Percentiles rank a stretch among this genome's conserved stretches.
These are phyloP conservation scores for Alnus glutinosa DNA, from an alignment of 306 rosid genomes.

Conservation along the genomic window DNA sequence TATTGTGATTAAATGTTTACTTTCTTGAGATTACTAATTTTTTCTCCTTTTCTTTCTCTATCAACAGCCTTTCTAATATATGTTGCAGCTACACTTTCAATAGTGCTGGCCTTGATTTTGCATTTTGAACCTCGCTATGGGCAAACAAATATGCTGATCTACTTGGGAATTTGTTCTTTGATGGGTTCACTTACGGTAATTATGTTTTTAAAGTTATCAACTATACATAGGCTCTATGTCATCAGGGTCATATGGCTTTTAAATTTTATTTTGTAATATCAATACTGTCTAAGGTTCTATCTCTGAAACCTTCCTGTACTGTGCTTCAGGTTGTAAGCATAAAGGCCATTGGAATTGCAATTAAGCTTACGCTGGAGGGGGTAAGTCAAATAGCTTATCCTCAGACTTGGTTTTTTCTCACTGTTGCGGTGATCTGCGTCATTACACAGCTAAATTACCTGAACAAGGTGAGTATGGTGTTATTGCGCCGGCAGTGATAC, in stretches of 20 bases:
- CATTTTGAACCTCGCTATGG: constrained; percentile 90
- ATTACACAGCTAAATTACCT: constrained; percentile 88
- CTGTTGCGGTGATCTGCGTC: constrained; percentile 78
- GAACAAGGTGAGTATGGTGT: constrained; percentile 75
- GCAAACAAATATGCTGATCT: constrained; percentile 72
- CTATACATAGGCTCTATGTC: neutral
- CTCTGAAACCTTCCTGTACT: constrained; percentile 1
- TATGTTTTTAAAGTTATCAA: constrained; percentile 4
- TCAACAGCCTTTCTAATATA: constrained; percentile 67
- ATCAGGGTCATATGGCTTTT: constrained; percentile 8
- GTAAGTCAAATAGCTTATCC: constrained; percentile 81
- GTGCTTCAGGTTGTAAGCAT: constrained; percentile 82
- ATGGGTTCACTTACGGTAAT: constrained; percentile 90
- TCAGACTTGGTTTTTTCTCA: constrained; percentile 88
- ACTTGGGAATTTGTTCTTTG: constrained; percentile 89
- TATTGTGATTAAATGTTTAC: neutral
- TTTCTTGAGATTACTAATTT: constrained; percentile 3
- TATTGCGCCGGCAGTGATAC: neutral
- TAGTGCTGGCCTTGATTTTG: constrained; percentile 68
- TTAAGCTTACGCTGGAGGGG: constrained; percentile 89
- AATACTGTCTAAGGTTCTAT: neutral
- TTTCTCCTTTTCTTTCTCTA: constrained; percentile 24
- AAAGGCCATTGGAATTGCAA: constrained; percentile 94
- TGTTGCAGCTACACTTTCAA: constrained; percentile 57
- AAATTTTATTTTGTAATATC: neutral